phyloP scores from a whole-genome alignment of 495 filamentous ascomycete genomes.

The Acidiella bohemica region DNA sequence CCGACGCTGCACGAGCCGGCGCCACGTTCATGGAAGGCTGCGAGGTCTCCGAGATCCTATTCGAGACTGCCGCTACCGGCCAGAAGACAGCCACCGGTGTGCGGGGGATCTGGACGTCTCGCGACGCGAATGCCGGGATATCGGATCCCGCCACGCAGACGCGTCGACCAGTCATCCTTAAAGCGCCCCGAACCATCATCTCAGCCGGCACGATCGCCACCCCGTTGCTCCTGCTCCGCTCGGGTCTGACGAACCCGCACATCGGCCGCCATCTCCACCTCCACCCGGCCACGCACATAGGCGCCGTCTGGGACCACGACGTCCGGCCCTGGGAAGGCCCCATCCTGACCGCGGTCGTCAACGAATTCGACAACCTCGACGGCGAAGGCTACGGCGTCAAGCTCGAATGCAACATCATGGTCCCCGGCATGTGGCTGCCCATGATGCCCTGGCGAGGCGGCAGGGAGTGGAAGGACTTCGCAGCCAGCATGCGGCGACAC shows the following conservation, averaged over 20 bases:
- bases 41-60: constrained; percentile 50
- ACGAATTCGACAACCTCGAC: constrained; percentile 72
- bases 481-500: constrained; percentile 48
- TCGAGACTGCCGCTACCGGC: constrained; percentile 35
- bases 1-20: constrained; percentile 60
- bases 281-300: constrained; percentile 55
- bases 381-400: constrained; percentile 71
- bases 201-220: constrained; percentile 60
- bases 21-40: constrained; percentile 73
- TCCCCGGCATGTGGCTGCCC: constrained; percentile 44
- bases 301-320: constrained; percentile 51
- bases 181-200: constrained; percentile 70
- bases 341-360: constrained; percentile 62
- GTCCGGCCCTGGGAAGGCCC: constrained; percentile 65
- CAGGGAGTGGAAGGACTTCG: constrained; percentile 52
- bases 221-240: constrained; percentile 61
- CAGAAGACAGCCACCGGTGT: constrained; percentile 54
- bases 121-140: constrained; percentile 47
- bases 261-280: constrained; percentile 76
- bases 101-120: constrained; percentile 56
- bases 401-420: constrained; percentile 58
- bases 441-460: constrained; percentile 48
- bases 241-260: constrained; percentile 60
- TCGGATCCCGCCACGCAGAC: constrained; percentile 37
- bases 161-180: constrained; percentile 50